Percentiles rank a stretch among this genome's conserved stretches.
Evolutionary conservation across 176 grass and related monocot genomes (phyloP).

Genomic region (barley (Hordeum vulgare)): DNA sequence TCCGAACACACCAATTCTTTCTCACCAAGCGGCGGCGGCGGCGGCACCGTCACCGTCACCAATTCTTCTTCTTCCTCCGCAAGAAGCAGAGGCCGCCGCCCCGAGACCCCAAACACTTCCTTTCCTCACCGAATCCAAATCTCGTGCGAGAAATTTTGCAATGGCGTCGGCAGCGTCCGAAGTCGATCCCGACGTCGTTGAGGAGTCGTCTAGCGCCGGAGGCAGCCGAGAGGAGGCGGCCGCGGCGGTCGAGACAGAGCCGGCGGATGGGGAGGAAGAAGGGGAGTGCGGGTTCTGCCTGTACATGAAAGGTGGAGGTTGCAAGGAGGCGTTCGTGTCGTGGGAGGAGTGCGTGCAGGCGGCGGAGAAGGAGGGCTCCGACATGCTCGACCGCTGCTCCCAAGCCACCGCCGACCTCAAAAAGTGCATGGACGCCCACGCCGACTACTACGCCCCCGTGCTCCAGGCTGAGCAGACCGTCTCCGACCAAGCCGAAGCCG

Average conservation of each 20-base stretch:
- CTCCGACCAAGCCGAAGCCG: conserved; percentile 9
- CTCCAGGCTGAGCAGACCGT: conserved; percentile 44
- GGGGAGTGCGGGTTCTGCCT: conserved; percentile 90
- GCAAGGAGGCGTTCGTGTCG: conserved; percentile 61
- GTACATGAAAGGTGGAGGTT: conserved; percentile 89
- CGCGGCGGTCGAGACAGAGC: not conserved
- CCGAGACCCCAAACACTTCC: not conserved
- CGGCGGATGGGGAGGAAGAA: conserved; percentile 40
- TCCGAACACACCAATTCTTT: not conserved
- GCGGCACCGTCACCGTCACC: not conserved
- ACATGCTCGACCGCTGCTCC: conserved; percentile 67
- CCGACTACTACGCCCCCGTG: conserved; percentile 68
- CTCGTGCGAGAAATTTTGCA: not conserved
- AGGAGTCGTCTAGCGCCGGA: not conserved
- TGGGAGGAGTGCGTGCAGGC: conserved; percentile 81
- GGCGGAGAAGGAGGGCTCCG: conserved; percentile 40
- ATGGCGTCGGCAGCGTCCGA: not conserved
- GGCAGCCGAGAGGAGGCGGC: not conserved
- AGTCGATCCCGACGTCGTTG: not conserved
- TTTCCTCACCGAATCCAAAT: not conserved
- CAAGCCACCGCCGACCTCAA: conserved; percentile 51
- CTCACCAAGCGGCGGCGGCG: not conserved
- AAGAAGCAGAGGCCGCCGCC: not conserved
- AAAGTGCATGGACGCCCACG: conserved; percentile 84
- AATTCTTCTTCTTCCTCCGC: conserved; percentile 4